These are phyloP conservation scores for Aspergillus candidus DNA, from an alignment of 2,329 filamentous ascomycete species.

Conservation along the genomic window DNA sequence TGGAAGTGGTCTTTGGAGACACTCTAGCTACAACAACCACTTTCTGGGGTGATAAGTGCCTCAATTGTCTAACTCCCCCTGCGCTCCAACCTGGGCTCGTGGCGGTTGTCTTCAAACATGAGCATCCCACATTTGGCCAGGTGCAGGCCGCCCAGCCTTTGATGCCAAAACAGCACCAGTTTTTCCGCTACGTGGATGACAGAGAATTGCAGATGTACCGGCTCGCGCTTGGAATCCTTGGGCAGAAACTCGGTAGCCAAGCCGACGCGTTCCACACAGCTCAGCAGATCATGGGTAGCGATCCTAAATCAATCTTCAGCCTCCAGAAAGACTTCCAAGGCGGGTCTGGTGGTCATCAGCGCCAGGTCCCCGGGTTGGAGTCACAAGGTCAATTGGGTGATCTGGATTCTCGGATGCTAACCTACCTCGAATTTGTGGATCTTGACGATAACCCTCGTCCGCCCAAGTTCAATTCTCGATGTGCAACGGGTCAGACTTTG, in stretches of 20 bases:
- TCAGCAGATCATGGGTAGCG: slow-evolving; percentile 43
- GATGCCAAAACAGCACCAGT: slow-evolving; percentile 45
- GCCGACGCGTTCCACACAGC: slow-evolving; percentile 45
- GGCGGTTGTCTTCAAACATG: slow-evolving; percentile 61
- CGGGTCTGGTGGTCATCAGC: slow-evolving; percentile 41
- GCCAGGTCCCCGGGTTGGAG: slow-evolving; percentile 40
- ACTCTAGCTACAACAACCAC: slow-evolving; percentile 64
- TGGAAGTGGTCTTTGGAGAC: slow-evolving; percentile 82
- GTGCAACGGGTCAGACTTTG: slow-evolving; percentile 68
- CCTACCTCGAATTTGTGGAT: slow-evolving; percentile 71
- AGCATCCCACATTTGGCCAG: slow-evolving; percentile 44
- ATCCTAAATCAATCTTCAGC: slow-evolving; percentile 44
- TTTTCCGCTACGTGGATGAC: slow-evolving; percentile 63
- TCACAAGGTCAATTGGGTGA: slow-evolving; percentile 42
- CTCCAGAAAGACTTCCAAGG: slow-evolving; percentile 38
- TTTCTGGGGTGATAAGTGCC: slow-evolving; percentile 72
- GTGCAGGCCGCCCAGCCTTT: slow-evolving; percentile 38
- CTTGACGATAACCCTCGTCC: slow-evolving; percentile 65
- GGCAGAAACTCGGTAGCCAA: slow-evolving; percentile 42
- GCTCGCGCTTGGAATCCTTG: slow-evolving; percentile 40
- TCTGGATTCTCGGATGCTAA: slow-evolving; percentile 63
- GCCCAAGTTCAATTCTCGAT: slow-evolving; percentile 60
- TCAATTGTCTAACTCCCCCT: slow-evolving; percentile 73
- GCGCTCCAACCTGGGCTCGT: slow-evolving; percentile 62
- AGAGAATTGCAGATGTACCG: slow-evolving; percentile 44